Evolutionary conservation across 192 early-diverging fungal species (phyloP).

Genomic region (Entomortierella beljakovae): DNA sequence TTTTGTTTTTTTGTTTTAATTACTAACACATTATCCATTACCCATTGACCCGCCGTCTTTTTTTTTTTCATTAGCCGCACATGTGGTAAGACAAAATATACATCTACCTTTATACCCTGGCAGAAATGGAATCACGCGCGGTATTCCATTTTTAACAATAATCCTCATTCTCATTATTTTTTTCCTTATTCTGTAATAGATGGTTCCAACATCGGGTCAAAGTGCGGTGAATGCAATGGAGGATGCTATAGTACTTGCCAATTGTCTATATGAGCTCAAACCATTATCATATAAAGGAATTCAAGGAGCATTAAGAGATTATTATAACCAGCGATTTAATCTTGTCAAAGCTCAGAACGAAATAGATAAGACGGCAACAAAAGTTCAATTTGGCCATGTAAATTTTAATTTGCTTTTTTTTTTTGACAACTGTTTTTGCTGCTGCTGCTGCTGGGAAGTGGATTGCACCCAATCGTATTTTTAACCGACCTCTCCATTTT

Average conservation of each 20-base stretch:
- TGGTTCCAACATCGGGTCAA: neutral
- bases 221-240: constrained; percentile 27
- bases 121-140: too few species aligned
- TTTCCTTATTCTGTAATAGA: too few species aligned
- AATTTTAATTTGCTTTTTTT: neutral
- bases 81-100: too few species aligned
- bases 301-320: neutral
- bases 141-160: too few species aligned
- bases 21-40: too few species aligned
- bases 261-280: constrained; percentile 13
- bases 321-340: neutral
- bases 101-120: too few species aligned
- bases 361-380: neutral
- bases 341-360: neutral
- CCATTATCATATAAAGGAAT: neutral
- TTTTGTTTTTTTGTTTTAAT: too few species aligned
- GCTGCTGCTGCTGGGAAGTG: neutral
- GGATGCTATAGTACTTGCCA: constrained; percentile 27
- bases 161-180: too few species aligned
- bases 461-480: too few species aligned
- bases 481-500: too few species aligned
- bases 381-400: neutral
- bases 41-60: too few species aligned
- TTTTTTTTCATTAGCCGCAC: too few species aligned
- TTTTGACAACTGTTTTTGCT: neutral